Conservation (phyloP, 1,284 basidiomycete genomes). For the Puccinia hordei region DNA sequence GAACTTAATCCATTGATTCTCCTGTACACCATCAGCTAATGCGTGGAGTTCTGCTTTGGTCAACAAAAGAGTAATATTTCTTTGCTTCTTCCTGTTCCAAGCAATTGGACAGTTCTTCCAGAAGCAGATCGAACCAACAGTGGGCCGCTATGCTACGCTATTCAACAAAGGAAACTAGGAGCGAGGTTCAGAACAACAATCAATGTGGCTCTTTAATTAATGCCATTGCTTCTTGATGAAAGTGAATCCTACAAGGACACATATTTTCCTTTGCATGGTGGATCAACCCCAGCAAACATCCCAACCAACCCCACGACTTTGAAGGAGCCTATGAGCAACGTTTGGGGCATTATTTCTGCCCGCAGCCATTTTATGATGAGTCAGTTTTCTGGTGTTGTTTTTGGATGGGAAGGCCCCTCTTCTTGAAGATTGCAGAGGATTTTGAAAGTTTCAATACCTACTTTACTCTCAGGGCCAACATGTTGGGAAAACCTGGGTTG, state of each 20-base stretch:
- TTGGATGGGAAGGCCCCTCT: slow-evolving; percentile 1
- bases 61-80: no score
- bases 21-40: no score
- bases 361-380: slow-evolving; percentile 1
- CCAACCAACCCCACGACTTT: background rate
- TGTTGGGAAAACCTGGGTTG: background rate
- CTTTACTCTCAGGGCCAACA: background rate
- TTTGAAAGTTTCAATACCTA: slow-evolving; percentile 36
- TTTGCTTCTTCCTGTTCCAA: no score
- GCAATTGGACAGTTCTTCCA: no score
- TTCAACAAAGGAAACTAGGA: no score
- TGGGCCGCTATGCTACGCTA: no score
- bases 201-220: background rate
- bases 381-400: background rate
- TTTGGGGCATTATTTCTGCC: background rate
- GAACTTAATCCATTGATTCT: no score
- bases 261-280: background rate
- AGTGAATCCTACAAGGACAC: background rate
- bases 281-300: background rate
- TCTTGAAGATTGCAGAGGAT: slow-evolving; percentile 12
- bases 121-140: no score
- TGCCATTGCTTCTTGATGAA: background rate
- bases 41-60: no score
- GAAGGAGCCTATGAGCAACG: slow-evolving; percentile 2
- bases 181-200: background rate